Percentiles rank a stretch among this genome's conserved stretches.
These are phyloP conservation scores for Sclerotinia minor DNA, from an alignment of 2,329 filamentous ascomycete species.

Conservation along the genomic window DNA sequence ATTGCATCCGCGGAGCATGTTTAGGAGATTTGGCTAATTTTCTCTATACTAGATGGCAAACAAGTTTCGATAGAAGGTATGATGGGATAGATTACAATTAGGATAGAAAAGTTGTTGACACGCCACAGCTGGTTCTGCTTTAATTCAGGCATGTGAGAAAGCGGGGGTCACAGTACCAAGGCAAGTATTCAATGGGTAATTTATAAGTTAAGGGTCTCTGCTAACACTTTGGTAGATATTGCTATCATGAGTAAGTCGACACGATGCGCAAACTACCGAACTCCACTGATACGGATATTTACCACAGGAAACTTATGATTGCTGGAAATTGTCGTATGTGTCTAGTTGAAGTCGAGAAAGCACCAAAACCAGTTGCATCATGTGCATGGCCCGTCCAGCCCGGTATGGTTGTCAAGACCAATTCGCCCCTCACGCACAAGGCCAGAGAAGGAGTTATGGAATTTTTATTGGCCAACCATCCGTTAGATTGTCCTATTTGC, in stretches of 20 bases:
- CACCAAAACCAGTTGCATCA: slow-evolving; percentile 95
- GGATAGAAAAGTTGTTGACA: slow-evolving; percentile 43
- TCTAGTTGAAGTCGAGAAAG: slow-evolving; percentile 93
- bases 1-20: slow-evolving; percentile 33
- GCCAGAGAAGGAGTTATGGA: slow-evolving; percentile 99
- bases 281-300: slow-evolving; percentile 32
- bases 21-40: slow-evolving; percentile 39
- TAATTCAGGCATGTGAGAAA: slow-evolving; percentile 99
- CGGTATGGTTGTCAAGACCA: slow-evolving; percentile 98
- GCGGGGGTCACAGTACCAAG: slow-evolving; percentile 86
- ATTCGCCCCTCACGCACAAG: slow-evolving; percentile 94
- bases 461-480: slow-evolving; percentile 94
- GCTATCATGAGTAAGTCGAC: slow-evolving; percentile 86
- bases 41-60: slow-evolving; percentile 73
- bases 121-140: slow-evolving; percentile 79
- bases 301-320: slow-evolving; percentile 87
- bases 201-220: slow-evolving; percentile 16
- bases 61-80: slow-evolving; percentile 97
- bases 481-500: slow-evolving; percentile 94
- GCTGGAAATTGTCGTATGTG: slow-evolving; percentile 99
- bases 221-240: slow-evolving; percentile 67
- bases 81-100: slow-evolving; percentile 29
- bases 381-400: slow-evolving; percentile 99
- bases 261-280: slow-evolving; percentile 12
- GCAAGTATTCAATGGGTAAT: slow-evolving; percentile 48